Conservation (phyloP, 768 basidiomycete genomes). For the Hypsizygus marmoreus region DNA sequence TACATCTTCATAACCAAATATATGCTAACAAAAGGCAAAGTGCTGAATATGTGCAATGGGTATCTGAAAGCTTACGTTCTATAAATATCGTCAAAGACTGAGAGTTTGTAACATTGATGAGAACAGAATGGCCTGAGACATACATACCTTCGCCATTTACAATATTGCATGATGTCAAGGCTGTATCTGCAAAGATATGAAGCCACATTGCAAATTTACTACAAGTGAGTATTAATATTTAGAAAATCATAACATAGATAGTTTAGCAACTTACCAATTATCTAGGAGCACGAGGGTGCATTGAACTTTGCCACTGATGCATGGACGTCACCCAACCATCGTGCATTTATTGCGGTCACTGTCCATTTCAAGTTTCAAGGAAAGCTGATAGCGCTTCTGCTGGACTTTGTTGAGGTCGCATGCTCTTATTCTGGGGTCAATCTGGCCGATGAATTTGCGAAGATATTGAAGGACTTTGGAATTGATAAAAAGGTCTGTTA, state of each 20-base stretch:
- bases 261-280: constrained; percentile 1
- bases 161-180: constrained; percentile 30
- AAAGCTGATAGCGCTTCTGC: constrained; percentile 7
- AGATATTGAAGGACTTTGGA: constrained; percentile 35
- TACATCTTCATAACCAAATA: neutral
- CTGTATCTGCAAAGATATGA: constrained; percentile 22
- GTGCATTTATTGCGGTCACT: constrained; percentile 22
- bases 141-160: constrained; percentile 33
- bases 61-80: constrained; percentile 32
- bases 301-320: constrained; percentile 26
- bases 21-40: constrained; percentile 9
- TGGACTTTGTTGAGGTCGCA: constrained; percentile 36
- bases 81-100: constrained; percentile 36
- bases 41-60: constrained; percentile 36
- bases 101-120: constrained; percentile 32
- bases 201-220: constrained; percentile 27
- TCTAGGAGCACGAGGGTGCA: constrained; percentile 19
- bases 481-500: constrained; percentile 34
- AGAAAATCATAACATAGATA: neutral
- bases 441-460: constrained; percentile 33
- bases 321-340: constrained; percentile 30
- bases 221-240: constrained; percentile 12
- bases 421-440: constrained; percentile 35
- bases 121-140: constrained; percentile 27
- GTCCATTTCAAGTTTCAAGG: constrained; percentile 24